Evolutionary conservation across 1,139 yeast species (phyloP).

Genomic region (Diutina rugosa): DNA sequence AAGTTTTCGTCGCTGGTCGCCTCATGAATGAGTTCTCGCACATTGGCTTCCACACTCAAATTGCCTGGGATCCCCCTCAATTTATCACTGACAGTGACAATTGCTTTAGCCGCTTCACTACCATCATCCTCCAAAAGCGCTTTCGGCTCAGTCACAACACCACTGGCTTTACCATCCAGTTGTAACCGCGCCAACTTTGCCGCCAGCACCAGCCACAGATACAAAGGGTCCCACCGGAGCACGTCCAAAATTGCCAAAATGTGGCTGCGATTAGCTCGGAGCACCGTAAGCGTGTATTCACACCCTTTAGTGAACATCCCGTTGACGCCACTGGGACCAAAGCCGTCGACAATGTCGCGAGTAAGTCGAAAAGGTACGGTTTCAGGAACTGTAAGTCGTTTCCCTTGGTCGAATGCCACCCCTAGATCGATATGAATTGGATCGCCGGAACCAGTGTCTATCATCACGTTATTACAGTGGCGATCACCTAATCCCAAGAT

Average conservation of each 20-base stretch:
- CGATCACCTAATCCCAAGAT: slow-evolving; percentile 90
- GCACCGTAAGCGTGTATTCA: slow-evolving; percentile 58
- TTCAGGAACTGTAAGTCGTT: slow-evolving; percentile 74
- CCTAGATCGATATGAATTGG: slow-evolving; percentile 95
- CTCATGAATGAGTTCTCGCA: slow-evolving; percentile 66
- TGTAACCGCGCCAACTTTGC: slow-evolving; percentile 46
- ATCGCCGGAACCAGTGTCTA: slow-evolving; percentile 75
- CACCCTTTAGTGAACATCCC: slow-evolving; percentile 67
- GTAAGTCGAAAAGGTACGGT: slow-evolving; percentile 88
- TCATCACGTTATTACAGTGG: slow-evolving; percentile 77
- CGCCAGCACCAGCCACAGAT: slow-evolving; percentile 80
- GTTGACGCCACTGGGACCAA: slow-evolving; percentile 72
- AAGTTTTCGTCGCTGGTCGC: slow-evolving; percentile 60
- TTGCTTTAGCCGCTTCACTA: slow-evolving; percentile 72
- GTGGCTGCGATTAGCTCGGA: slow-evolving; percentile 53
- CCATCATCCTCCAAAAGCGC: slow-evolving; percentile 33
- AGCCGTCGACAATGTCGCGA: slow-evolving; percentile 82
- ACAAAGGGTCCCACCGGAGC: slow-evolving; percentile 82
- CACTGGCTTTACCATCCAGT: slow-evolving; percentile 14
- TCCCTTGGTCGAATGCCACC: slow-evolving; percentile 91
- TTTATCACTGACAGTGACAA: slow-evolving; percentile 60
- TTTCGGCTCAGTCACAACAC: not conserved
- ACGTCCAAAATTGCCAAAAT: slow-evolving; percentile 79
- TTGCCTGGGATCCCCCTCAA: slow-evolving; percentile 38
- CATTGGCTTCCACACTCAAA: slow-evolving; percentile 72